Evolutionary conservation across 2,329 filamentous ascomycete species (phyloP).

Genomic region (Orbilia quercus): DNA sequence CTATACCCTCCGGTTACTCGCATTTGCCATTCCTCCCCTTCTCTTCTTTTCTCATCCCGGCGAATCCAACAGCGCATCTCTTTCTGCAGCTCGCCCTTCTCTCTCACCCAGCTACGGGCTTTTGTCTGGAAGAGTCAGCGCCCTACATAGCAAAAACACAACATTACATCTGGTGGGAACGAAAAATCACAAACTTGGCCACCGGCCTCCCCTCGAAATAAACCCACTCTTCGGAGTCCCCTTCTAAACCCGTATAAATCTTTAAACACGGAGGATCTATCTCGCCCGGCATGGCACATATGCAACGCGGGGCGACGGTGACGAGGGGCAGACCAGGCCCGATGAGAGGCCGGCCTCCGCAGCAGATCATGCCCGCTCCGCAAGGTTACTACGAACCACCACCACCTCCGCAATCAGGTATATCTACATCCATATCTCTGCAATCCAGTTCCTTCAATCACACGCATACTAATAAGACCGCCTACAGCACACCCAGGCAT

Average conservation of each 20-base stretch:
- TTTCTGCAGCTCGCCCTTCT: conserved; percentile 14
- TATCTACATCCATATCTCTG: too few species aligned
- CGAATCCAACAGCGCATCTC: conserved; percentile 1
- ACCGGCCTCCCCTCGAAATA: conserved; percentile 13
- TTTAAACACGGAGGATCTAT: neutral
- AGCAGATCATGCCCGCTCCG: conserved; percentile 50
- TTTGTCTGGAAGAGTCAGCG: neutral
- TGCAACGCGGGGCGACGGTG: conserved; percentile 35
- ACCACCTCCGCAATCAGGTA: conserved; percentile 3
- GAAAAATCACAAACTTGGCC: conserved; percentile 11
- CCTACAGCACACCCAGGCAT: conserved; percentile 34
- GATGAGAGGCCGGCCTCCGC: conserved; percentile 43
- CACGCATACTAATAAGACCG: too few species aligned
- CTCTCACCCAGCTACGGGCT: neutral
- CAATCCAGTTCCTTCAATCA: too few species aligned
- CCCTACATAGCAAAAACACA: neutral
- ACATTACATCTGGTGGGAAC: conserved; percentile 7
- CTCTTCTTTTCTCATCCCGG: neutral
- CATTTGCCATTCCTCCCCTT: conserved; percentile 6
- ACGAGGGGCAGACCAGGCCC: conserved; percentile 29
- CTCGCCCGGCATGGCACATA: conserved; percentile 34
- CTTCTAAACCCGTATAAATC: neutral
- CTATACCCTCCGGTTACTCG: conserved; percentile 23
- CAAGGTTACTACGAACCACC: conserved; percentile 49
- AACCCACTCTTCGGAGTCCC: neutral